Evolutionary conservation across 352 stramenopile species (phyloP), one percentile per base, ranked within the genome.

Genomic region (Globisporangium solare): DNA sequence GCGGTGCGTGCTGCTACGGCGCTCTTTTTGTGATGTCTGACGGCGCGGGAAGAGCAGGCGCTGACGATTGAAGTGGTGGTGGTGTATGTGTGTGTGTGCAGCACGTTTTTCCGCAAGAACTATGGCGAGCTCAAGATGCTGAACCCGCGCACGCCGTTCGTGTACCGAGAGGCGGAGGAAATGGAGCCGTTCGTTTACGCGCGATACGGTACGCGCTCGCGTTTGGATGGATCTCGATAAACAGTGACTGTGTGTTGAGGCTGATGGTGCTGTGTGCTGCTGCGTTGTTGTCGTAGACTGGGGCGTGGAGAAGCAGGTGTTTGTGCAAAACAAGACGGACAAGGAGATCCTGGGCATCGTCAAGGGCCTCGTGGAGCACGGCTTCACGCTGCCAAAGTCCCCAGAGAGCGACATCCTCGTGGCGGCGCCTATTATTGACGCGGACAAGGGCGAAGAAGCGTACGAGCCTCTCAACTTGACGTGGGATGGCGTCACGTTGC

Each of bases 121-220:
- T 94, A 94, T 71, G 67, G 56, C 13, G 85, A 94, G 64, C 79
- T 94, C 43, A 94, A 94, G 78, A 92, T 92, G 82, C 70, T 94
- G 35, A 94, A 94, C 71, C 85, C 84, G 18, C 60, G 61, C 52
- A 94, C 83, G 56, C 85, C 85, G 22, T 84, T 94, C 54, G 73
- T 94, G 50, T 94, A 94, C 74, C 78, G 85, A 47, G 85, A 94
- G 53, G 83, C 80, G n/a, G 83, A 92, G 43, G 85, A 90, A 55
- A 87, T 92, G 71, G 71, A 92, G 55, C 85, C 85, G n/a, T 94
- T 94, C 58, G 79, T 94, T 51, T 92, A 94, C 74, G 85, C 79
- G 7, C 82, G 85, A 31, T 94, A 81, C 54, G 77, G 77, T 88
- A 60, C 50, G 72, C 58, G 24, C n/a, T 17, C 18, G 12, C 40